Percentiles rank a stretch among this genome's conserved stretches.
Conservation (phyloP, 1,284 basidiomycete genomes). For the Trametes versicolor region DNA sequence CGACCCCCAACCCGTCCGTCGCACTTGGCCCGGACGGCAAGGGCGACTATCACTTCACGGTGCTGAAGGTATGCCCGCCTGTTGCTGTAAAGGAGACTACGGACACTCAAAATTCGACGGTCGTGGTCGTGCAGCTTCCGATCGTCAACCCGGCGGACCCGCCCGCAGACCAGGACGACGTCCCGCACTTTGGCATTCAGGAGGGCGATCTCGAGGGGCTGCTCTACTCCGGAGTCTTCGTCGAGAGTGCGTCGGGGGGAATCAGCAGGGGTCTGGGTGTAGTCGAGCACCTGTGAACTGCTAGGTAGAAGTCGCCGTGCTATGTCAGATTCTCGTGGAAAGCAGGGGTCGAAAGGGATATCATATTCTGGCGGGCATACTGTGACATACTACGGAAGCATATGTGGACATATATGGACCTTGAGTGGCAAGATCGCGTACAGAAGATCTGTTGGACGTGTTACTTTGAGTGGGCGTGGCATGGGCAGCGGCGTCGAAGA, state of each 20-base stretch:
- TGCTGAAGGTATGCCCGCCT: conserved; percentile 56
- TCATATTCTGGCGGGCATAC: too few species aligned
- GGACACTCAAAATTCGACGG: neutral
- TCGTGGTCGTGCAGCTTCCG: conserved; percentile 53
- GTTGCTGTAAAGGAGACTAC: conserved; percentile 18
- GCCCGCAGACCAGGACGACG: conserved; percentile 57
- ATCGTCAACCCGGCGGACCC: conserved; percentile 59
- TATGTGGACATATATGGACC: too few species aligned
- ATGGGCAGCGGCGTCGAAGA: too few species aligned
- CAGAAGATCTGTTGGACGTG: too few species aligned
- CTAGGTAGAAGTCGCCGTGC: neutral
- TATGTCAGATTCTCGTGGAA: too few species aligned
- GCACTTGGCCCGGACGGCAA: conserved; percentile 53
- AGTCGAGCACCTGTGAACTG: neutral
- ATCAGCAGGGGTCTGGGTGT: conserved; percentile 28
- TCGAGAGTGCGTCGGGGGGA: conserved; percentile 33
- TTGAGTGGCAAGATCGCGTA: too few species aligned
- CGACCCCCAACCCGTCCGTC: conserved; percentile 53
- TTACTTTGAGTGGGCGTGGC: too few species aligned
- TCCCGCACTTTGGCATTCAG: conserved; percentile 66
- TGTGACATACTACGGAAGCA: too few species aligned
- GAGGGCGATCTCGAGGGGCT: conserved; percentile 63
- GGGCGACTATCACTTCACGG: conserved; percentile 68
- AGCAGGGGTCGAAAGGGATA: too few species aligned
- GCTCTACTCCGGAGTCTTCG: conserved; percentile 64